A percentile compares a stretch with the other conserved stretches of the same genome.
These are phyloP conservation scores for Kodamaea hsintzibuensis DNA, from an alignment of 805 yeast species.

Conservation along the genomic window DNA sequence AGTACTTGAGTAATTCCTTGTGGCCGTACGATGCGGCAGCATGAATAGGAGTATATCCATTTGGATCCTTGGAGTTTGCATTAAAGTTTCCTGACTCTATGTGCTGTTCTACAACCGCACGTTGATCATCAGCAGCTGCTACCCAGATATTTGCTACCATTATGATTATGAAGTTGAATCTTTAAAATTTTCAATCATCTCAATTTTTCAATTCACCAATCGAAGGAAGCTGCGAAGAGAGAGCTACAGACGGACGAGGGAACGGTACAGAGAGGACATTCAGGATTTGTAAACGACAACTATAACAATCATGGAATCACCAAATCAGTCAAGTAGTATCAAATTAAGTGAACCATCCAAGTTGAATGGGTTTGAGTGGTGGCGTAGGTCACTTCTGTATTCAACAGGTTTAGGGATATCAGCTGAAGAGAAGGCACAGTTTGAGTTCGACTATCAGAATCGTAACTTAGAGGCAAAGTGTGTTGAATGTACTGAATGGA, in stretches of 20 bases:
- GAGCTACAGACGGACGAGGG: background rate
- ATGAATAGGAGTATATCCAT: slow-evolving; percentile 96
- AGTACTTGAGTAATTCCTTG: slow-evolving; percentile 57
- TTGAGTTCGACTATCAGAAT: slow-evolving; percentile 56
- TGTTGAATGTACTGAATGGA: slow-evolving; percentile 64
- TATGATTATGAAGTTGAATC: background rate
- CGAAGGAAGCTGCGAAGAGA: background rate
- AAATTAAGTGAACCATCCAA: slow-evolving; percentile 23
- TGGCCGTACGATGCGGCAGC: slow-evolving; percentile 97
- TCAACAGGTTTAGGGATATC: slow-evolving; percentile 68
- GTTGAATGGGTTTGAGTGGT: slow-evolving; percentile 68
- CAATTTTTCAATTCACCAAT: background rate
- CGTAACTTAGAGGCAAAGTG: slow-evolving; percentile 55
- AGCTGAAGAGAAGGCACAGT: slow-evolving; percentile 51
- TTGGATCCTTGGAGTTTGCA: slow-evolving; percentile 79
- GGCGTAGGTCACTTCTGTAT: slow-evolving; percentile 73
- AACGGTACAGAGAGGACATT: background rate
- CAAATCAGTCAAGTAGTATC: background rate
- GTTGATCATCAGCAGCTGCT: slow-evolving; percentile 86
- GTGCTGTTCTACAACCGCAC: slow-evolving; percentile 55
- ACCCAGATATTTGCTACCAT: slow-evolving; percentile 80
- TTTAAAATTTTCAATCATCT: slow-evolving; percentile 1
- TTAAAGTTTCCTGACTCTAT: slow-evolving; percentile 53
- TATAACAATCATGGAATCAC: background rate
- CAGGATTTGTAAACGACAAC: background rate